Evolutionary conservation across 495 filamentous ascomycete genomes (phyloP).

Genomic region (Parathielavia appendiculata): DNA sequence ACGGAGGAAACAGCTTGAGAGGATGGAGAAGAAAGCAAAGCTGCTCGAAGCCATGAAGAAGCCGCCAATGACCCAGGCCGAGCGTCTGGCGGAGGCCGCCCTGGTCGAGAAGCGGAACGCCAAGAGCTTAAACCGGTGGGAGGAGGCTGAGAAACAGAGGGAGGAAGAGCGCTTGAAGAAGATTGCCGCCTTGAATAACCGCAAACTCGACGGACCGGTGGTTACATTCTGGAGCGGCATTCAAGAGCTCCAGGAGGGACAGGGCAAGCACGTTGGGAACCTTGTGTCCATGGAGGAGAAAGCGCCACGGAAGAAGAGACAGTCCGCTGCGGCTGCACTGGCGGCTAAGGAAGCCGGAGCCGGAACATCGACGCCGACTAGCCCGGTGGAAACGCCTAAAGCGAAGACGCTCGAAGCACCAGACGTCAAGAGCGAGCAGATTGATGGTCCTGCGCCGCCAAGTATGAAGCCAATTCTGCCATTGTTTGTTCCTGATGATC

Average conservation of each 20-base stretch:
- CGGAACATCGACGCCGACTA: slow-evolving; percentile 17
- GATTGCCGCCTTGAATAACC: slow-evolving; percentile 77
- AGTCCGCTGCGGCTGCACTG: slow-evolving; percentile 29
- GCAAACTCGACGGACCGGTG: slow-evolving; percentile 81
- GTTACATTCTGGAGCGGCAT: slow-evolving; percentile 90
- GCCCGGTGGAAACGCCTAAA: slow-evolving; percentile 20
- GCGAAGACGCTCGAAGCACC: slow-evolving; percentile 15
- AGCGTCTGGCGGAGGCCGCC: slow-evolving; percentile 78
- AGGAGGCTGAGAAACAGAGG: slow-evolving; percentile 80
- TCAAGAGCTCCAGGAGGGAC: slow-evolving; percentile 70
- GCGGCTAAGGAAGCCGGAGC: slow-evolving; percentile 32
- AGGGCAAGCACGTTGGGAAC: slow-evolving; percentile 68
- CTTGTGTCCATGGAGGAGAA: slow-evolving; percentile 56
- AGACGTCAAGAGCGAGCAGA: slow-evolving; percentile 22
- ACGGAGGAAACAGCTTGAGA: slow-evolving; percentile 68
- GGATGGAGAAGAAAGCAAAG: slow-evolving; percentile 84
- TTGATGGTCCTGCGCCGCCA: slow-evolving; percentile 1
- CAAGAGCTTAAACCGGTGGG: slow-evolving; percentile 91
- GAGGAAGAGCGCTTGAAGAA: slow-evolving; percentile 75
- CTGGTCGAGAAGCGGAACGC: slow-evolving; percentile 76
- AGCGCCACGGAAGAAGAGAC: slow-evolving; percentile 44
- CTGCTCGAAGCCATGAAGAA: slow-evolving; percentile 67
- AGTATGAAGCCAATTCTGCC: slow-evolving; percentile 8
- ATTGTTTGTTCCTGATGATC: slow-evolving; percentile 10
- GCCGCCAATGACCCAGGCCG: slow-evolving; percentile 82